Conservation (phyloP, 495 filamentous ascomycete genomes). For the Hyphodiscus hymeniophilus region DNA sequence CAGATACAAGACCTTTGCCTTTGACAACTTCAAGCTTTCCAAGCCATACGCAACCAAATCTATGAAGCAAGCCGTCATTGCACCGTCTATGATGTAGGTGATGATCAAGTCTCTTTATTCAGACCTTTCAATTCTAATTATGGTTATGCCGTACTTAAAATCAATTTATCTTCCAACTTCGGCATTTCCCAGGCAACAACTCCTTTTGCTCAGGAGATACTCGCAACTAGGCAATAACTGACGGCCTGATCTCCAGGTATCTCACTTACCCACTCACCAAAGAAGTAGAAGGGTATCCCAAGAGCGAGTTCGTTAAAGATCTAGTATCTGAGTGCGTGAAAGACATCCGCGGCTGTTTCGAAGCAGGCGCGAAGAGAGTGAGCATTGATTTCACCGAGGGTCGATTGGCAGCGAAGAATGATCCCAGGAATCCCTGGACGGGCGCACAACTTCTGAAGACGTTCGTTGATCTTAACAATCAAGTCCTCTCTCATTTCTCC, state of each 20-base stretch:
- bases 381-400: conserved; percentile 38
- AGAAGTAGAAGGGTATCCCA: conserved; percentile 28
- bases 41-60: conserved; percentile 25
- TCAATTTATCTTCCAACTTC: no score
- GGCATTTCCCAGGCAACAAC: no score
- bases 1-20: conserved; percentile 33
- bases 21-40: conserved; percentile 30
- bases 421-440: conserved; percentile 36
- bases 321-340: conserved; percentile 37
- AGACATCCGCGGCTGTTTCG: conserved; percentile 35
- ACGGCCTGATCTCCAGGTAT: no score
- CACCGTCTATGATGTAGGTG: conserved; percentile 35
- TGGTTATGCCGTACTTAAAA: no score
- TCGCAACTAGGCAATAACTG: no score
- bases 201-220: no score
- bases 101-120: no score
- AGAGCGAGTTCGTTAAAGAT: conserved; percentile 31
- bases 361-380: conserved; percentile 31
- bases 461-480: conserved; percentile 34
- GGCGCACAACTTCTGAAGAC: conserved; percentile 30
- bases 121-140: no score
- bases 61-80: conserved; percentile 36
- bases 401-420: conserved; percentile 31
- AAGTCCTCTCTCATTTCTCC: conserved; percentile 30
- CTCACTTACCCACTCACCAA: conserved; percentile 34